phyloP scores from a whole-genome alignment of 2,329 filamentous ascomycete genomes.

The Sarocladium oryzae region DNA sequence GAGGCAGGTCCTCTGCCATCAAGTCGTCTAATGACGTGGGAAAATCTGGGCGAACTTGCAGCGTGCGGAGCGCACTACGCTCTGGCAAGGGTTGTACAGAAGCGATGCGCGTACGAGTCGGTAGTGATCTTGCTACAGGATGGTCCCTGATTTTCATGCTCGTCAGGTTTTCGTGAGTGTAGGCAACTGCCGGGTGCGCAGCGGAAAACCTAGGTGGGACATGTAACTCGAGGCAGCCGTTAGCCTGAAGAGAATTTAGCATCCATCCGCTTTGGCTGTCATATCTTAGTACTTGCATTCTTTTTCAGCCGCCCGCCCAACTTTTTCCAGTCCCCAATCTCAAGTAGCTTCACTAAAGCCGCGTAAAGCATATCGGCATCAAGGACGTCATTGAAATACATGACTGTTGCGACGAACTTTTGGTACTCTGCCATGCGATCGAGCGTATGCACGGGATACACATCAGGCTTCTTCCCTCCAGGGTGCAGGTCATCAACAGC shows the following conservation, averaged over 20 bases:
- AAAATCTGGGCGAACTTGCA: conserved; percentile 13
- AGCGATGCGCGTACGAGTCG: conserved; percentile 18
- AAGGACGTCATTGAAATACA: conserved; percentile 39
- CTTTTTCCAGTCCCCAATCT: conserved; percentile 38
- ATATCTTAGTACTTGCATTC: conserved; percentile 23
- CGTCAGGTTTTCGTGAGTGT: conserved; percentile 30
- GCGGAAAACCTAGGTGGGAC: conserved; percentile 23
- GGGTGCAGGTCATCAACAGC: no score
- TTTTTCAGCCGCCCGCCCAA: conserved; percentile 36
- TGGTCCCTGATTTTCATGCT: conserved; percentile 34
- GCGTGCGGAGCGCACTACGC: conserved; percentile 15
- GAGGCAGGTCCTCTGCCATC: conserved; percentile 33
- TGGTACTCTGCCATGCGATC: conserved; percentile 22
- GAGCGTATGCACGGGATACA: conserved; percentile 26
- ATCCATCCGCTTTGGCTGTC: no score
- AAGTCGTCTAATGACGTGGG: conserved; percentile 30
- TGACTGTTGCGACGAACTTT: conserved; percentile 20
- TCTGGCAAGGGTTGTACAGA: conserved; percentile 13
- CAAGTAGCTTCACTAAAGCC: conserved; percentile 30
- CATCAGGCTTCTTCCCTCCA: no score
- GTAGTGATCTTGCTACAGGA: conserved; percentile 30
- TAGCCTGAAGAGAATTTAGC: conserved; percentile 25
- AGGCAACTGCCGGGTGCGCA: conserved; percentile 32
- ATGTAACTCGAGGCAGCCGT: conserved; percentile 25
- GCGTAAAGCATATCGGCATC: conserved; percentile 31